phyloP scores from a whole-genome alignment of 2,329 filamentous ascomycete species.

The Penicillium sp. region DNA sequence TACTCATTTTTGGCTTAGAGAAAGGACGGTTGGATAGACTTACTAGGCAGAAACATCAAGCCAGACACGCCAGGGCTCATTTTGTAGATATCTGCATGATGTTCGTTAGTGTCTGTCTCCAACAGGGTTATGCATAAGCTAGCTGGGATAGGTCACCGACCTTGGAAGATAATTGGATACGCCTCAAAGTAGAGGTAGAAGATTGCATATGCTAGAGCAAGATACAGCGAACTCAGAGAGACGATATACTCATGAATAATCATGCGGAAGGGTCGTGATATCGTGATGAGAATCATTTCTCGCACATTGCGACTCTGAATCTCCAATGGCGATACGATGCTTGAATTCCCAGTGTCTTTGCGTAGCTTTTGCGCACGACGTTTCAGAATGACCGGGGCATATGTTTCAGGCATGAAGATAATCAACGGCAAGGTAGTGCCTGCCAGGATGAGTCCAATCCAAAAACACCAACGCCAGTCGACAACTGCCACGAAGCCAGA shows the following conservation, averaged over 20 bases:
- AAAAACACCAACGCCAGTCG: conserved; percentile 51
- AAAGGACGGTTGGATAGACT: conserved; percentile 2
- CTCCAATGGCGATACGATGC: conserved; percentile 61
- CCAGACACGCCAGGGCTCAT: conserved; percentile 37
- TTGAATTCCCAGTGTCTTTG: conserved; percentile 54
- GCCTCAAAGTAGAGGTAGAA: conserved; percentile 75
- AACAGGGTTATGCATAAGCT: not conserved
- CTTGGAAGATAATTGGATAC: conserved; percentile 67
- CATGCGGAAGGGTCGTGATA: conserved; percentile 72
- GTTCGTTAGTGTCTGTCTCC: conserved; percentile 55
- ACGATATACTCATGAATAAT: conserved; percentile 69
- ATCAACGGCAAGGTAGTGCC: conserved; percentile 51
- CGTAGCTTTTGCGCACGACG: conserved; percentile 58
- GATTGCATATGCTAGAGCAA: conserved; percentile 67
- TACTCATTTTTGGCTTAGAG: not conserved
- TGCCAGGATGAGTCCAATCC: conserved; percentile 67
- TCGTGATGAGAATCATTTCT: conserved; percentile 57
- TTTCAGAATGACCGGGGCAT: conserved; percentile 58
- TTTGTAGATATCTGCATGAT: conserved; percentile 30
- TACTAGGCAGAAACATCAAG: conserved; percentile 37
- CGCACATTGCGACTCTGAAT: conserved; percentile 53
- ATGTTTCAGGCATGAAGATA: conserved; percentile 64
- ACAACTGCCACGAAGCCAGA: conserved; percentile 46
- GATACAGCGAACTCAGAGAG: conserved; percentile 65
- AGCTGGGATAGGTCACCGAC: conserved; percentile 2